Percentiles rank a stretch among this genome's conserved stretches.
Conservation (phyloP, 208 protist species). For the Leishmania amazonensis region DNA sequence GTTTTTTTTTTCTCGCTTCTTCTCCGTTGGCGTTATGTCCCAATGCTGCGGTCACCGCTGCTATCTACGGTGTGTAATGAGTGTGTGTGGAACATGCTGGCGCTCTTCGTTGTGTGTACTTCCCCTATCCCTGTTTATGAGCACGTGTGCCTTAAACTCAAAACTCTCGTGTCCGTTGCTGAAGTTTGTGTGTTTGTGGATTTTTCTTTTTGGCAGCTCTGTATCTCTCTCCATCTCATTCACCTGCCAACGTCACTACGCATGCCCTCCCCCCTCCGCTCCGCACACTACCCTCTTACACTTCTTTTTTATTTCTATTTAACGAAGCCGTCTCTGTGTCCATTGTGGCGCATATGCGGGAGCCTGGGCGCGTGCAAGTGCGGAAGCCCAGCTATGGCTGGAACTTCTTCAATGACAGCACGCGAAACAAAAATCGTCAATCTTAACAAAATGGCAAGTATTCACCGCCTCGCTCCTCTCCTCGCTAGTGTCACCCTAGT, state of each 20-base stretch:
- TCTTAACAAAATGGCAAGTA: neutral
- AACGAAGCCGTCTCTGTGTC: neutral
- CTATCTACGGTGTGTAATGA: neutral
- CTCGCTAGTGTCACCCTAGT: neutral
- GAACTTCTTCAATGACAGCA: neutral
- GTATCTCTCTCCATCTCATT: neutral
- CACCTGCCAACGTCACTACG: neutral
- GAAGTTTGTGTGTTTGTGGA: neutral
- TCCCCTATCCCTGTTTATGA: neutral
- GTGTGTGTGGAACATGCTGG: neutral
- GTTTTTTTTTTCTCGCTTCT: neutral
- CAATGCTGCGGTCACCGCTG: neutral
- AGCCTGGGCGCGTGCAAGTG: neutral
- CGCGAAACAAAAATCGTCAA: neutral
- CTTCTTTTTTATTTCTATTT: conserved; percentile 1
- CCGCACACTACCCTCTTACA: neutral
- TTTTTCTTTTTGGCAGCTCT: neutral
- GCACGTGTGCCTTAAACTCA: neutral
- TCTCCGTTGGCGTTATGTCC: too few relatives aligned
- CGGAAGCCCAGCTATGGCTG: neutral
- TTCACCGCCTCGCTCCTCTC: neutral
- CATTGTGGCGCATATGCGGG: neutral
- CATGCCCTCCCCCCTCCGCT: neutral
- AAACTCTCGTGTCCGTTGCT: neutral
- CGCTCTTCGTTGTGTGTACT: neutral